Evolutionary conservation across 2,329 filamentous ascomycete genomes (phyloP).

Genomic region (Eutypa lata): DNA sequence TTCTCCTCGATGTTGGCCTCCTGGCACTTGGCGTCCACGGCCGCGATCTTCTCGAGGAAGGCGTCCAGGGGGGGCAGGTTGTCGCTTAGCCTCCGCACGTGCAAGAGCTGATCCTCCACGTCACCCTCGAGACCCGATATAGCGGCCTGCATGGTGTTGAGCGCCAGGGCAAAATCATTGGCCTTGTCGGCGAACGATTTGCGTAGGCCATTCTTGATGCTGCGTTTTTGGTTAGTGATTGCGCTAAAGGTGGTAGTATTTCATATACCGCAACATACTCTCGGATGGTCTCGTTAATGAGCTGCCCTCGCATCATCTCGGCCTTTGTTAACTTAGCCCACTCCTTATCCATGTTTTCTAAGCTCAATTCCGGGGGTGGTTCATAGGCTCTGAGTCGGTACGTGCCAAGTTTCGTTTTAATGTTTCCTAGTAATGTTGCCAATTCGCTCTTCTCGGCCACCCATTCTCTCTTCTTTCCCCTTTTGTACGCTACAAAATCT

Average conservation of each 20-base stretch:
- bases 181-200: slow-evolving; percentile 96
- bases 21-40: slow-evolving; percentile 81
- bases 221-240: slow-evolving; percentile 31
- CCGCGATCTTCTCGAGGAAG: slow-evolving; percentile 83
- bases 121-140: slow-evolving; percentile 97
- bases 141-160: slow-evolving; percentile 91
- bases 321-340: slow-evolving; percentile 78
- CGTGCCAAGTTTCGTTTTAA: slow-evolving; percentile 97
- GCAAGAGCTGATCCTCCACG: slow-evolving; percentile 87
- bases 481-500: slow-evolving; percentile 86
- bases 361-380: slow-evolving; percentile 76
- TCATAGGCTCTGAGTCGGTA: slow-evolving; percentile 90
- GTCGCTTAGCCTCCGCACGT: slow-evolving; percentile 80
- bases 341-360: slow-evolving; percentile 77
- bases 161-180: slow-evolving; percentile 92
- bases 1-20: slow-evolving; percentile 99
- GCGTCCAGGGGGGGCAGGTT: slow-evolving; percentile 87
- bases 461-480: slow-evolving; percentile 87
- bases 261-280: slow-evolving; percentile 55
- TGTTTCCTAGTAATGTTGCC: slow-evolving; percentile 89
- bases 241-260: not conserved
- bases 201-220: slow-evolving; percentile 92
- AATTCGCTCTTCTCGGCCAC: slow-evolving; percentile 97
- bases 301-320: slow-evolving; percentile 83
- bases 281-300: slow-evolving; percentile 97